These are phyloP conservation scores for Rhizophlyctis rosea DNA, from an alignment of 192 early-diverging fungal genomes.

Conservation along the genomic window DNA sequence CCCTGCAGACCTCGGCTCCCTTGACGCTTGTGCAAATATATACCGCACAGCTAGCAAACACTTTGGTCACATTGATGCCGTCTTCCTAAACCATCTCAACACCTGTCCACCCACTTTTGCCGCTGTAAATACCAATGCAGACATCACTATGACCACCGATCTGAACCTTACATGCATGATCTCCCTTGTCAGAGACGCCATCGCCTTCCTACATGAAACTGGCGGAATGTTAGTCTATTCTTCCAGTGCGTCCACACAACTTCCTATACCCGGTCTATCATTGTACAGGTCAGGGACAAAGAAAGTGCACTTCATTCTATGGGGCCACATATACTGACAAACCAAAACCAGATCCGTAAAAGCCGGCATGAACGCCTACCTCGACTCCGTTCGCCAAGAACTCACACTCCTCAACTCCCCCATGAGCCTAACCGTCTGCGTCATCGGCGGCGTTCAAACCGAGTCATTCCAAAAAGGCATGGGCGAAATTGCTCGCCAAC, in stretches of 20 bases:
- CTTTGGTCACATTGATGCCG: background rate
- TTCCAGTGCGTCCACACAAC: background rate
- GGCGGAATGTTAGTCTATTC: background rate
- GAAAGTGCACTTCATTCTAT: no score
- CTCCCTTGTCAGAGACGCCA: background rate
- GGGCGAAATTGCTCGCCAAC: background rate
- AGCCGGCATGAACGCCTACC: background rate
- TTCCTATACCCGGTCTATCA: background rate
- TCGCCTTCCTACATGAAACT: background rate
- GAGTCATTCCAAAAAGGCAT: background rate
- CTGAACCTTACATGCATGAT: background rate
- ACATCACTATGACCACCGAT: background rate
- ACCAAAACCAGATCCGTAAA: background rate
- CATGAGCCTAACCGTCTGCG: background rate
- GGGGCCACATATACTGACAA: background rate
- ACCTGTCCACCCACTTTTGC: background rate
- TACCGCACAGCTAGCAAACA: background rate
- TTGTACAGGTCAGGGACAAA: background rate
- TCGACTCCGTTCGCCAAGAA: background rate
- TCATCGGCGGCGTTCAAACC: background rate
- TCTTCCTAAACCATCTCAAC: background rate
- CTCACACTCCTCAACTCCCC: conserved; percentile 1
- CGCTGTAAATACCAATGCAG: background rate
- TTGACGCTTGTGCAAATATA: background rate
- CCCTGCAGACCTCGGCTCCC: background rate